Evolutionary conservation across 768 basidiomycete genomes (phyloP).

Genomic region (Baorangia bicolor): DNA sequence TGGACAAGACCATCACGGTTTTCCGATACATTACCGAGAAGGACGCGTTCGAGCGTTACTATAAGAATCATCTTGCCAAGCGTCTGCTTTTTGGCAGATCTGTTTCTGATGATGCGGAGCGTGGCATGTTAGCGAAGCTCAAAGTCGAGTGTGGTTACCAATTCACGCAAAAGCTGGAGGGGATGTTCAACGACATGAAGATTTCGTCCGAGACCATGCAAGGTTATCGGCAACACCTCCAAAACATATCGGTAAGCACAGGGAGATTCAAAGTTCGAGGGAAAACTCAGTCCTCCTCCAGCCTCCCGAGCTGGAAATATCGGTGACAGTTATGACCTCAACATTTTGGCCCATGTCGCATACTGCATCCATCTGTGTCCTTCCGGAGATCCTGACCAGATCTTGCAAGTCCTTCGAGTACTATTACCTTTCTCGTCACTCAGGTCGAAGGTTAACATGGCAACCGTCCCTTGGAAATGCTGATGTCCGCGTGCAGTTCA

Average conservation of each 20-base stretch:
- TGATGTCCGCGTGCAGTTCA: conserved; percentile 84
- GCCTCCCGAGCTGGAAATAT: conserved; percentile 76
- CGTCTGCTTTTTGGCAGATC: conserved; percentile 85
- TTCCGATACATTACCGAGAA: conserved; percentile 95
- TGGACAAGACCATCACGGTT: conserved; percentile 95
- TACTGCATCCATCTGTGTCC: conserved; percentile 58
- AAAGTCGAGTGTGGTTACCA: conserved; percentile 96
- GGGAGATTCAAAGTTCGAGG: neutral
- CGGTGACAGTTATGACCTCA: conserved; percentile 91
- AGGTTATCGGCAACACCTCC: conserved; percentile 64
- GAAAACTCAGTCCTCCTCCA: conserved; percentile 33
- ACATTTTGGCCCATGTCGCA: conserved; percentile 93
- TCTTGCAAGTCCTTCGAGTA: conserved; percentile 78
- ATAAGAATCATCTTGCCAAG: conserved; percentile 93
- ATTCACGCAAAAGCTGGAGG: conserved; percentile 97
- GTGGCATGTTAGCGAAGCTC: conserved; percentile 94
- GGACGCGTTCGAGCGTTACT: conserved; percentile 97
- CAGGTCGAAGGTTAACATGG: conserved; percentile 89
- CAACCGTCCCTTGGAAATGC: conserved; percentile 87
- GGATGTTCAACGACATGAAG: conserved; percentile 98
- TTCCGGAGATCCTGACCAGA: conserved; percentile 63
- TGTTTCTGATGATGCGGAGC: conserved; percentile 96
- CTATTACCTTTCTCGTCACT: conserved; percentile 88
- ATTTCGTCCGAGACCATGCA: conserved; percentile 79
- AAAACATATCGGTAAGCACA: conserved; percentile 55